phyloP scores from a whole-genome alignment of 2,329 filamentous ascomycete species.

The Aspergillus awamori region DNA sequence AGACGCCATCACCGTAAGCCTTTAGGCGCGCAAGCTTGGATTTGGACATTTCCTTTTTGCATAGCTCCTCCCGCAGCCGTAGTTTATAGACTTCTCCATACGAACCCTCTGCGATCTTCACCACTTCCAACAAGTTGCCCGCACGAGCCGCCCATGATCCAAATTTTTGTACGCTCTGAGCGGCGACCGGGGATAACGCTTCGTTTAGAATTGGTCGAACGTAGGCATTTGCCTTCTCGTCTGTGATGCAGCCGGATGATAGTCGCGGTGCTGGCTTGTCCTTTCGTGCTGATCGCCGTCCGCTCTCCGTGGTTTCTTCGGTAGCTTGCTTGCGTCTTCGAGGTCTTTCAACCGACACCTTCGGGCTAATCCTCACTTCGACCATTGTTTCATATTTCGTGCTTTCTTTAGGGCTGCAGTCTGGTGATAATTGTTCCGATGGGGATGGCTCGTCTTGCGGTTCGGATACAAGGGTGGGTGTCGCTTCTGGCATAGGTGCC shows the following conservation, averaged over 20 bases:
- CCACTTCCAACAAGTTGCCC: slow-evolving; percentile 48
- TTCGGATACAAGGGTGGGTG: neutral
- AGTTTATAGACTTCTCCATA: slow-evolving; percentile 68
- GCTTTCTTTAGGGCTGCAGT: neutral
- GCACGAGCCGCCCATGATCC: slow-evolving; percentile 43
- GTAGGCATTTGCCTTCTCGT: slow-evolving; percentile 39
- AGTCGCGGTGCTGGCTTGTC: slow-evolving; percentile 26
- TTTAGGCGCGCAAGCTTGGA: slow-evolving; percentile 42
- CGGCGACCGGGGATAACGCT: slow-evolving; percentile 39
- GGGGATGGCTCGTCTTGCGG: neutral
- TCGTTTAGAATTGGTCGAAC: slow-evolving; percentile 42
- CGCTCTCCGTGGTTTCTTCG: slow-evolving; percentile 8
- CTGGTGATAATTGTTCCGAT: slow-evolving; percentile 2
- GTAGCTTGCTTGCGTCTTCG: slow-evolving; percentile 1
- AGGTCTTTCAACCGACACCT: neutral
- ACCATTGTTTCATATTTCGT: slow-evolving; percentile 30
- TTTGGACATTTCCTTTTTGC: slow-evolving; percentile 39
- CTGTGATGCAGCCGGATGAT: slow-evolving; percentile 38
- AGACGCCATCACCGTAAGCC: slow-evolving; percentile 48
- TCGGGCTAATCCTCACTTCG: slow-evolving; percentile 31
- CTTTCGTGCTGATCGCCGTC: slow-evolving; percentile 19
- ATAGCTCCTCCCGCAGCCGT: slow-evolving; percentile 42
- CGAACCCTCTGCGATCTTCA: slow-evolving; percentile 67
- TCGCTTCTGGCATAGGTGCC: slow-evolving; percentile 1
- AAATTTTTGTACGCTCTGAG: slow-evolving; percentile 44